phyloP scores from a whole-genome alignment of 2,329 filamentous ascomycete genomes.

The Xenoacremonium recifei region DNA sequence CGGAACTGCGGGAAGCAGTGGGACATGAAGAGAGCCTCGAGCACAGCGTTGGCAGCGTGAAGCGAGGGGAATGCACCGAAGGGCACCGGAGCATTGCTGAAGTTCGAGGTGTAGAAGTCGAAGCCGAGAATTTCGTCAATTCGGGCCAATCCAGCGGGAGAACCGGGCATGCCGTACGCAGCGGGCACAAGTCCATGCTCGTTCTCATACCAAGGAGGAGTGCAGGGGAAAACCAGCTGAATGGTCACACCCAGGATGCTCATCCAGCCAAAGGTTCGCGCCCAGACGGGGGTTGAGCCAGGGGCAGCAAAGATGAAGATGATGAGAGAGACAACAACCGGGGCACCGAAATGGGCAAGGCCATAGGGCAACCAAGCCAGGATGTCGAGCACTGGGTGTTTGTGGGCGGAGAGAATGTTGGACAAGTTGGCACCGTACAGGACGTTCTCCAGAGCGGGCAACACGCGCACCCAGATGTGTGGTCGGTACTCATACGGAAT shows the following conservation, averaged over 20 bases:
- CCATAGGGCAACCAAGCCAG: constrained; percentile 94
- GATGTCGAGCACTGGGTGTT: constrained; percentile 78
- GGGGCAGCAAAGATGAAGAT: constrained; percentile 90
- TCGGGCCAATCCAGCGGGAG: constrained; percentile 82
- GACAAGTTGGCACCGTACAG: constrained; percentile 94
- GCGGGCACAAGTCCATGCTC: constrained; percentile 86
- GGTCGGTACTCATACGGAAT: constrained; percentile 86
- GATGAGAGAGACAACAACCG: constrained; percentile 72
- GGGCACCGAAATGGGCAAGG: constrained; percentile 83
- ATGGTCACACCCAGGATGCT: constrained; percentile 84
- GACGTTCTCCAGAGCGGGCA: constrained; percentile 93
- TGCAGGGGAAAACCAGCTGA: constrained; percentile 89
- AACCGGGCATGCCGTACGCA: constrained; percentile 87
- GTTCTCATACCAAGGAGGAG: constrained; percentile 96
- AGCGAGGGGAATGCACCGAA: constrained; percentile 95
- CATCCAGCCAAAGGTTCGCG: constrained; percentile 88
- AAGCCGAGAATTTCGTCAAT: constrained; percentile 89
- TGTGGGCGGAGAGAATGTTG: constrained; percentile 91
- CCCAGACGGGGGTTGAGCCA: constrained; percentile 80
- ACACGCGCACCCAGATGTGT: constrained; percentile 91
- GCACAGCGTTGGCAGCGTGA: constrained; percentile 83
- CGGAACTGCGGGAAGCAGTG: constrained; percentile 84
- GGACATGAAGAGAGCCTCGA: constrained; percentile 90
- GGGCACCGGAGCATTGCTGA: constrained; percentile 85
- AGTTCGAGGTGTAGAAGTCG: constrained; percentile 89